phyloP scores from a whole-genome alignment of 2,329 filamentous ascomycete species.

The Parastagonospora avenae region DNA sequence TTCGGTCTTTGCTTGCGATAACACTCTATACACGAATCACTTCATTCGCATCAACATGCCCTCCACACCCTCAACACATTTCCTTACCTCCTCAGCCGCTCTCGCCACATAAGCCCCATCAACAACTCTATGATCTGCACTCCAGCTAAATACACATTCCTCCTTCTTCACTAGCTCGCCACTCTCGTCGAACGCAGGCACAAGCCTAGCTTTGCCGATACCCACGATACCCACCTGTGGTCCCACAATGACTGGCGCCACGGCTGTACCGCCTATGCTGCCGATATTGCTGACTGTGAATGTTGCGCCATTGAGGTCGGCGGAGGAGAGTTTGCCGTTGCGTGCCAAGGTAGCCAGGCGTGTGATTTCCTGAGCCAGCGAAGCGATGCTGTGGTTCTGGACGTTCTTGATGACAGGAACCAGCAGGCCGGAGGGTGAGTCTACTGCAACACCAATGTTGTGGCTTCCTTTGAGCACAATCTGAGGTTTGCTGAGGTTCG shows the following conservation, averaged over 20 bases:
- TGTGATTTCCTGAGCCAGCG: constrained; percentile 76
- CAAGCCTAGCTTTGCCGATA: constrained; percentile 76
- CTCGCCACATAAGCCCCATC: constrained; percentile 95
- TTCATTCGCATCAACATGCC: constrained; percentile 75
- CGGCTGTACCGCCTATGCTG: constrained; percentile 89
- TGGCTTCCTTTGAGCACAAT: constrained; percentile 82
- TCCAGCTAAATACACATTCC: constrained; percentile 92
- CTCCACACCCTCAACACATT: constrained; percentile 82
- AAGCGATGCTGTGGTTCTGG: constrained; percentile 73
- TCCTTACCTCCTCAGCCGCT: constrained; percentile 80
- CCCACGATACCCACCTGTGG: constrained; percentile 92
- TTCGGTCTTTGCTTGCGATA: background rate
- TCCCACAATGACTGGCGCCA: constrained; percentile 88
- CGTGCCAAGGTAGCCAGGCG: constrained; percentile 75
- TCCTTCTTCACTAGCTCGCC: constrained; percentile 72
- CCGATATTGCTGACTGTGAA: constrained; percentile 98
- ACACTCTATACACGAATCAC: constrained; percentile 4
- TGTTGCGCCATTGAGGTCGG: constrained; percentile 83
- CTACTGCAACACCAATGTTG: constrained; percentile 96
- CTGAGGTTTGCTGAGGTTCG: constrained; percentile 68
- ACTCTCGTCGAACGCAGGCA: constrained; percentile 74
- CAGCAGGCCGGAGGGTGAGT: constrained; percentile 84
- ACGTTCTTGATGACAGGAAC: constrained; percentile 93
- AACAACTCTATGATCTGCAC: constrained; percentile 90
- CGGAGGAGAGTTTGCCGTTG: constrained; percentile 73